Base-by-base conservation (phyloP, 805 yeast species). In the Kazachstania psychrophila region DNA sequence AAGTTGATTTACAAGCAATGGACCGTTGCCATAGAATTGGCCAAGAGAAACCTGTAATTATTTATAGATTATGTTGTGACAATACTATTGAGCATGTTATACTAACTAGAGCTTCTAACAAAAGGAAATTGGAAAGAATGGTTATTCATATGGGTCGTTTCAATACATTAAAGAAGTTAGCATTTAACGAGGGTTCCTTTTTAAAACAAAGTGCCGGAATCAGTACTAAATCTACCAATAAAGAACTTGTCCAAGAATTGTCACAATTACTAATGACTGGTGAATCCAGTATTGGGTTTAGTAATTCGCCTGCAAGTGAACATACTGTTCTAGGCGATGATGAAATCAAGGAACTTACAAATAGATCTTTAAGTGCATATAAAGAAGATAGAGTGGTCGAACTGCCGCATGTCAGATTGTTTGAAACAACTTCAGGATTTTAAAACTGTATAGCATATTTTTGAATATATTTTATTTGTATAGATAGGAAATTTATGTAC, bases 1-100 rank as follows among this genome's bases (percentile, higher is more conserved):
- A 89, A 53, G 94, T 86, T 43, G 97, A 89, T 60, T 64, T 87
- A 34, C 98, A 89, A 56, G 97, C 97, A 0, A 89, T 89, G 76
- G 97, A 88, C 50, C 69, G 98, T 37, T 94, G 83, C 10, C 97
- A 89, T 55, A 68, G 98, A 52, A 85, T 92, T 37, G 97, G 97
- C 0, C 98, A 89, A 56, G 69, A 65, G 1, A 75, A 72, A 37
- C 96, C 96, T 1, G 95, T 88, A 4, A 67, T 84, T 16, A 73
- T 89, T 1, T 85, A 79, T 54, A 69, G 97, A 42, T 68, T 92
- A 17, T 78, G 87, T 13, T 71, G 84, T 8, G 72, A 74, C 26
- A 76, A 82, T 46, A 84, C 96, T 1, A 73, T 88, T 20, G 98
- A 89, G 60, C 92, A 87, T 51, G 69, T 84, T 12, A 65, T 92